Base-by-base conservation (phyloP, 805 yeast genomes). In the Torulaspora gathmanii region DNA sequence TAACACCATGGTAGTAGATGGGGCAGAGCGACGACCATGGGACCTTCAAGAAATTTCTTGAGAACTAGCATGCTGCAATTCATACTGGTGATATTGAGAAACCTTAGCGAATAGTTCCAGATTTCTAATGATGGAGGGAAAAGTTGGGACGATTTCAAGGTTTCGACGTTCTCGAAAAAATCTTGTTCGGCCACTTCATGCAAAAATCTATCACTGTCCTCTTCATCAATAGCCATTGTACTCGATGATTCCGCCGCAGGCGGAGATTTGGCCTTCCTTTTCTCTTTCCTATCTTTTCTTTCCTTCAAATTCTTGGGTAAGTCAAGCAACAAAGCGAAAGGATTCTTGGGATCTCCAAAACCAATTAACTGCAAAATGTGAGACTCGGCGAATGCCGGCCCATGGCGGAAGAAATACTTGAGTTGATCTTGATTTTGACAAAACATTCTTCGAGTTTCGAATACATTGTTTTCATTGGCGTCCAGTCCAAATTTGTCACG, bases 1-100 rank as follows among this genome's bases (percentile, higher is more conserved):
- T 86, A 84, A 6, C 84, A 64, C 88, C 91, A 85, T 1, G 88
- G 83, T 36, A 86, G 71, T 2, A 82, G 71, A 69, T 86, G 95
- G 10, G 90, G 82, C 3, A 84, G 73, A 1, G 86, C 79, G 47
- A 82, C 79, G 34, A 78, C 71, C 33, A 70, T 47, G 2, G 95
- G 93, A 0, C 93, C 91, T 46, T 73, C 70, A 29, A 83, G 63
- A 57, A 83, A 86, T 47, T 80, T 81, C 51, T 73, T 74, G 37
- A 85, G 61, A 59, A 85, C 85, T 49, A 82, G 72, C 70, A 82
- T 74, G n/a, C 86, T 74, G 46, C 86, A 70, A 55, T 82, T 84
- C 33, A 84, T 57, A 1, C 83, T 82, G 15, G 85, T 80, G 56
- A 77, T 75, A 53, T 83, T 83, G 13, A 81, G 61, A 54, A 71